Conservation (phyloP, 2,329 filamentous ascomycete genomes). For the Zymoseptoria passerinii region DNA sequence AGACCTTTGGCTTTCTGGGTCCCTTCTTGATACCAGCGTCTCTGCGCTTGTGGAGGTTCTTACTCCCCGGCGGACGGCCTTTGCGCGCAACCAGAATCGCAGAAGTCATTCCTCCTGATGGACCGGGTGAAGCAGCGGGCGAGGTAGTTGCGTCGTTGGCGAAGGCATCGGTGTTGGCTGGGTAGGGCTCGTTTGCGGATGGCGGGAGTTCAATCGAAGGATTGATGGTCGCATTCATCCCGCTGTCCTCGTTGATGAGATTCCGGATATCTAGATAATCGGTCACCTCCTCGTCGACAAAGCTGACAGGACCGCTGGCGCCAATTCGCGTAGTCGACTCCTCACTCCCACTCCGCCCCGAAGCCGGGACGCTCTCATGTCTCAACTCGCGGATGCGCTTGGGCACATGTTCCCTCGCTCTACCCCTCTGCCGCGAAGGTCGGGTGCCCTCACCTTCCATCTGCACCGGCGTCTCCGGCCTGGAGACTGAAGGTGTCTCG, state of each 20-base stretch:
- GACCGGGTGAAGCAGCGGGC: neutral
- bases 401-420: conserved; percentile 27
- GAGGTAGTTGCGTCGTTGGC: neutral
- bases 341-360: conserved; percentile 12
- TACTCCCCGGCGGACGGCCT: conserved; percentile 38
- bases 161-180: neutral
- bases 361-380: conserved; percentile 30
- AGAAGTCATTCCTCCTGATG: neutral
- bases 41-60: conserved; percentile 38
- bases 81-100: conserved; percentile 18
- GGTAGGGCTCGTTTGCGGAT: neutral
- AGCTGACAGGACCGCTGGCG: neutral
- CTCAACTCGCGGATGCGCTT: conserved; percentile 42
- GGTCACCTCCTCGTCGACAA: neutral
- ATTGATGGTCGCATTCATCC: neutral
- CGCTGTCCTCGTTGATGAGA: neutral
- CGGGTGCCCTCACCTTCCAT: conserved; percentile 6
- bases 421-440: conserved; percentile 14
- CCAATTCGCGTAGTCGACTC: conserved; percentile 3
- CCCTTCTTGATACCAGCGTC: conserved; percentile 45
- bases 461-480: conserved; percentile 1
- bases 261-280: neutral
- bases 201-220: neutral
- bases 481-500: neutral
- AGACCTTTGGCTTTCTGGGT: conserved; percentile 28